Percentiles rank a stretch among this genome's conserved stretches.
phyloP scores from a whole-genome alignment of 306 rosid species.

The Cicer judaicum region DNA sequence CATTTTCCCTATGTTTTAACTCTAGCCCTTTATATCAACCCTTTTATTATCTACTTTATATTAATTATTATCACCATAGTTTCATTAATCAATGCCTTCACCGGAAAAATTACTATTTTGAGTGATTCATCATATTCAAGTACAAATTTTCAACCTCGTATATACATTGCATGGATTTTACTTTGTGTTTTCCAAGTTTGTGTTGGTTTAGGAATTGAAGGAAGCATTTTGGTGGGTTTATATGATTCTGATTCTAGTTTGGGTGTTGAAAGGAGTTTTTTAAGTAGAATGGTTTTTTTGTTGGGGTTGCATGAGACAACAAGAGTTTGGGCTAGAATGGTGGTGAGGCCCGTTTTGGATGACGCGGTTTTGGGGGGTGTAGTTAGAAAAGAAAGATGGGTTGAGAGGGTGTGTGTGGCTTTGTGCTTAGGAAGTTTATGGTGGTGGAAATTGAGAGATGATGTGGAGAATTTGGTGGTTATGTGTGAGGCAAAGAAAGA shows the following conservation, averaged over 20 bases:
- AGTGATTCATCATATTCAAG: conserved; percentile 3
- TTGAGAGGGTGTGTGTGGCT: conserved; percentile 58
- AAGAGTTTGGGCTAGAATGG: conserved; percentile 70
- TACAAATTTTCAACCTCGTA: conserved; percentile 44
- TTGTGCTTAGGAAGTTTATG: conserved; percentile 64
- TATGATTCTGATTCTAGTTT: conserved; percentile 38
- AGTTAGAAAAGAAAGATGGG: conserved; percentile 56
- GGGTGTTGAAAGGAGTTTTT: conserved; percentile 47
- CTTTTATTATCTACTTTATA: conserved; percentile 54
- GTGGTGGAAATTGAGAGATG: conserved; percentile 87
- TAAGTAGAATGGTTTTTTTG: conserved; percentile 59
- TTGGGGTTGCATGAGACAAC: conserved; percentile 82
- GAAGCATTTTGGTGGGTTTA: conserved; percentile 48
- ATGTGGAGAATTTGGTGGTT: conserved; percentile 68
- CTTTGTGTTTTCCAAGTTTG: conserved; percentile 70
- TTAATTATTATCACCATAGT: conserved; percentile 55
- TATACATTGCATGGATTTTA: conserved; percentile 65
- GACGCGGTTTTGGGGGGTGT: conserved; percentile 65
- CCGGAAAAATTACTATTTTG: conserved; percentile 46
- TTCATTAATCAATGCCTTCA: conserved; percentile 57
- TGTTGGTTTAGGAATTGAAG: conserved; percentile 71
- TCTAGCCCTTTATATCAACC: conserved; percentile 46
- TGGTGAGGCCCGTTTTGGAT: conserved; percentile 87
- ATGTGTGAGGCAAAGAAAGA: conserved; percentile 65
- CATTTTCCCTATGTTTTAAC: conserved; percentile 37